Evolutionary conservation across 768 basidiomycete species (phyloP), one percentile per base, ranked within the genome.

Genomic region (Psilocybe azurescens): DNA sequence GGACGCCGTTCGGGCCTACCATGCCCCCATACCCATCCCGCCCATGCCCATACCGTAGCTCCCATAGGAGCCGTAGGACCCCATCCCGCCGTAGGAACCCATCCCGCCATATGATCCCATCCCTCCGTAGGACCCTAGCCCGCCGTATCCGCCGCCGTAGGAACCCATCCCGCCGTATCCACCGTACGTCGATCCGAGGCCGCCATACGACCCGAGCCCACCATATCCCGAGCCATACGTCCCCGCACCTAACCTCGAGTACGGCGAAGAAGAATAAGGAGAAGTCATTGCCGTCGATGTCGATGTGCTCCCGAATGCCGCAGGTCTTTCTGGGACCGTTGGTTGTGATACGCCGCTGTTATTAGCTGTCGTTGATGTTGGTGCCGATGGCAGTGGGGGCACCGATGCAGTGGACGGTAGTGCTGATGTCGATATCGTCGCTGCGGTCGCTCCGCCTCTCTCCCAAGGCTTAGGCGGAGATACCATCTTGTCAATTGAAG

Each of bases 401-500:
- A n/a, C n/a, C n/a, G n/a, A n/a, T n/a, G n/a, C n/a, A n/a, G n/a
- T n/a, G n/a, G n/a, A n/a, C n/a, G n/a, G n/a, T n/a, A n/a, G n/a
- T n/a, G n/a, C n/a, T n/a, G n/a, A n/a, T n/a, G 72, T 47, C 32
- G 77, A 5, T 9, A 9, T 33, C 33, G 33, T 59, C 41, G 79
- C 69, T 36, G 78, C 75, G 39, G 74, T 69, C 50, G 78, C 76
- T 7, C 84, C 83, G 47, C 77, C 78, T 56, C 87, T 84, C 74
- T 95, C 94, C 94, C 93, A 95, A 66, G 93, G 94, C 73, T 94
- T 95, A 72, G 93, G 93, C 52, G 93, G 93, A 18, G 93, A 92
- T 39, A 83, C 86, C 92, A 94, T 93, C 18, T 55, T 56, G 52
- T 47, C 39, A 32, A 29, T 39, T 24, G 30, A 41, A 33, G 44